Evolutionary conservation across 2,329 filamentous ascomycete genomes (phyloP).

Genomic region (Aureobasidium sp.): DNA sequence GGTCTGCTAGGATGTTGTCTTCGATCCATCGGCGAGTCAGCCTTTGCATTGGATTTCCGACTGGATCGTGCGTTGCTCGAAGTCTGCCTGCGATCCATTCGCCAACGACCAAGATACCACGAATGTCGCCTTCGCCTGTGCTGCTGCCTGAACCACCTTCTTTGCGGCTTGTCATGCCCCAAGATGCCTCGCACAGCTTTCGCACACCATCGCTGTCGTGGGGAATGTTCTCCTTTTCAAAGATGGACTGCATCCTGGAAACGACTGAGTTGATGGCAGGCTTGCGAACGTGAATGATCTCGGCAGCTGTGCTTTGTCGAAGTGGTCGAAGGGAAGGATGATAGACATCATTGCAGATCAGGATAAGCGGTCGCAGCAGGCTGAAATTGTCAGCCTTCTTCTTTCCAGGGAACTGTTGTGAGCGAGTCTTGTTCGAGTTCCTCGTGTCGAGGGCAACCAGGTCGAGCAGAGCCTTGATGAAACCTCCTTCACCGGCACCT

Average conservation of each 20-base stretch:
- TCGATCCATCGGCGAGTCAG: slow-evolving; percentile 73
- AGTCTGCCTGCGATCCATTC: slow-evolving; percentile 77
- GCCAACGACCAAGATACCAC: slow-evolving; percentile 75
- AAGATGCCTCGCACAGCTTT: slow-evolving; percentile 72
- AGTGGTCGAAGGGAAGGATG: slow-evolving; percentile 79
- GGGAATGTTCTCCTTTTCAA: slow-evolving; percentile 78
- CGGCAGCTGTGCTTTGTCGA: slow-evolving; percentile 74
- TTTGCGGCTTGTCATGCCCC: slow-evolving; percentile 67
- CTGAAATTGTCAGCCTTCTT: slow-evolving; percentile 81
- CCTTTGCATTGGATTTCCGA: slow-evolving; percentile 27
- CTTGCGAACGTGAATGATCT: slow-evolving; percentile 86
- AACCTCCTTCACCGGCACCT: slow-evolving; percentile 75
- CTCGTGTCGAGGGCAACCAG: slow-evolving; percentile 78
- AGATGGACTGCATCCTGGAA: slow-evolving; percentile 69
- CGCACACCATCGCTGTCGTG: slow-evolving; percentile 85
- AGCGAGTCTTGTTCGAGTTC: slow-evolving; percentile 44
- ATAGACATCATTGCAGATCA: slow-evolving; percentile 97
- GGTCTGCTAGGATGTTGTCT: slow-evolving; percentile 56
- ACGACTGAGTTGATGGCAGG: slow-evolving; percentile 82
- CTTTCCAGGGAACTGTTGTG: slow-evolving; percentile 38
- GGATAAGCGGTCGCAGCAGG: slow-evolving; percentile 75
- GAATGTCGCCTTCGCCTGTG: slow-evolving; percentile 64
- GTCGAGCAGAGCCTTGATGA: slow-evolving; percentile 90
- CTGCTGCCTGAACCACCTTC: slow-evolving; percentile 47
- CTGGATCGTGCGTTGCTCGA: slow-evolving; percentile 27